Evolutionary conservation across 208 protist species (phyloP).

Genomic region (Leishmania major): DNA sequence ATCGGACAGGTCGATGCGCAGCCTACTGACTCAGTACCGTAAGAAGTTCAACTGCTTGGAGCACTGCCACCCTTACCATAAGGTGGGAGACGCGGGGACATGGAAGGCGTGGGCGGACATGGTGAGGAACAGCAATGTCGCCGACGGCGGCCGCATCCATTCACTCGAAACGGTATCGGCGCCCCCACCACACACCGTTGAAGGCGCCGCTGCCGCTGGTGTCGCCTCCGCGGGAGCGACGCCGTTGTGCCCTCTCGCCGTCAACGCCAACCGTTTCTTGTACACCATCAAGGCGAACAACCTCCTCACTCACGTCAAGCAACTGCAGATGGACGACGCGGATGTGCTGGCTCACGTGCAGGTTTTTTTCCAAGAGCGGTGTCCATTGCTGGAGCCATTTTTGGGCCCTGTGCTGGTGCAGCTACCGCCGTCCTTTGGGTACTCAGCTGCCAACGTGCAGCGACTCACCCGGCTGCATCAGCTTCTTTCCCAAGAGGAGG

Average conservation of each 20-base stretch:
- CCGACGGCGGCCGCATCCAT: background rate
- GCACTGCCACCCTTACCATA: conserved; percentile 84
- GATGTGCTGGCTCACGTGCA: conserved; percentile 47
- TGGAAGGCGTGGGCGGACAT: conserved; percentile 67
- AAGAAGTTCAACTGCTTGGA: conserved; percentile 77
- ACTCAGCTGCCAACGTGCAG: conserved; percentile 38
- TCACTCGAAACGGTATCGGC: background rate
- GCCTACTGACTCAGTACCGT: conserved; percentile 53
- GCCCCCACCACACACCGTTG: background rate
- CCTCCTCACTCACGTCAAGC: conserved; percentile 70
- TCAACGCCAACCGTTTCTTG: conserved; percentile 38
- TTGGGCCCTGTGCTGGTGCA: conserved; percentile 74
- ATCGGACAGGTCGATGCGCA: conserved; percentile 58
- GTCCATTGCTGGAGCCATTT: conserved; percentile 41
- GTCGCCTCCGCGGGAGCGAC: background rate
- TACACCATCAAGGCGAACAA: conserved; percentile 83
- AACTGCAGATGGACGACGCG: conserved; percentile 47
- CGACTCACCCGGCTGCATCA: conserved; percentile 42
- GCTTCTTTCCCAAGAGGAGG: conserved; percentile 39
- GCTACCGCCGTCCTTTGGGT: conserved; percentile 68
- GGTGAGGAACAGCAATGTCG: conserved; percentile 31
- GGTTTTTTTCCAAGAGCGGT: conserved; percentile 56
- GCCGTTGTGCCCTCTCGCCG: background rate
- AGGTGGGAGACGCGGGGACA: conserved; percentile 39
- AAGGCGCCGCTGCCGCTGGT: background rate